These are phyloP conservation scores for Pythium angustatum DNA, from an alignment of 352 stramenopile species.

Conservation along the genomic window DNA sequence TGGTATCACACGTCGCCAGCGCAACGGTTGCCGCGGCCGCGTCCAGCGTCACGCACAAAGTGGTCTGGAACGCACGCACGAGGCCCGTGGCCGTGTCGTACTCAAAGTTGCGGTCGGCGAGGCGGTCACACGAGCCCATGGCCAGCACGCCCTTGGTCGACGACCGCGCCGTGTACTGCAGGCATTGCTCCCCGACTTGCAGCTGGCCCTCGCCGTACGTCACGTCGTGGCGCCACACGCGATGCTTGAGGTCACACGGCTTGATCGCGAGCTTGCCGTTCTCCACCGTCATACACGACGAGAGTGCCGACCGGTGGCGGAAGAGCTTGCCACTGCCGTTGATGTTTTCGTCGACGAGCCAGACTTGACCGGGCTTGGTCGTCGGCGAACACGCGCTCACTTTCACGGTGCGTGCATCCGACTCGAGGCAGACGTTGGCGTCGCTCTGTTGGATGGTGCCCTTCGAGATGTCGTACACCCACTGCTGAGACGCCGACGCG, in stretches of 20 bases:
- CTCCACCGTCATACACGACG: background rate
- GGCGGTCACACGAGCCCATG: background rate
- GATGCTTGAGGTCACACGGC: constrained; percentile 1
- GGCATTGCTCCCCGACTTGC: background rate
- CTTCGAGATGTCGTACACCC: constrained; percentile 1
- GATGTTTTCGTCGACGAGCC: background rate
- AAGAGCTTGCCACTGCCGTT: background rate
- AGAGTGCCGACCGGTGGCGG: constrained; percentile 1
- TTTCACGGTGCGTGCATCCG: background rate
- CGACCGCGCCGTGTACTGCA: background rate
- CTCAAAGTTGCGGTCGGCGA: constrained; percentile 10
- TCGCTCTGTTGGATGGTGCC: background rate
- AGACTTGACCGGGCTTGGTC: constrained; percentile 5
- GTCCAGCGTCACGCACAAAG: constrained; percentile 1
- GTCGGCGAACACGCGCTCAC: background rate
- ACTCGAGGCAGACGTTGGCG: background rate
- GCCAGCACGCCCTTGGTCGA: background rate
- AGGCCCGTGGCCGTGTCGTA: constrained; percentile 11
- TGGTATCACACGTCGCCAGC: background rate
- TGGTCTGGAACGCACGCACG: constrained; percentile 9
- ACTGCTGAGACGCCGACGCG: background rate
- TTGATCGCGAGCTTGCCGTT: constrained; percentile 3
- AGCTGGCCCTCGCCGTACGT: background rate
- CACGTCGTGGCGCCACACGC: background rate
- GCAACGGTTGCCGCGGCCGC: background rate